Conservation (phyloP, 1,139 yeast genomes). For the Insectozyma bohioensis region DNA sequence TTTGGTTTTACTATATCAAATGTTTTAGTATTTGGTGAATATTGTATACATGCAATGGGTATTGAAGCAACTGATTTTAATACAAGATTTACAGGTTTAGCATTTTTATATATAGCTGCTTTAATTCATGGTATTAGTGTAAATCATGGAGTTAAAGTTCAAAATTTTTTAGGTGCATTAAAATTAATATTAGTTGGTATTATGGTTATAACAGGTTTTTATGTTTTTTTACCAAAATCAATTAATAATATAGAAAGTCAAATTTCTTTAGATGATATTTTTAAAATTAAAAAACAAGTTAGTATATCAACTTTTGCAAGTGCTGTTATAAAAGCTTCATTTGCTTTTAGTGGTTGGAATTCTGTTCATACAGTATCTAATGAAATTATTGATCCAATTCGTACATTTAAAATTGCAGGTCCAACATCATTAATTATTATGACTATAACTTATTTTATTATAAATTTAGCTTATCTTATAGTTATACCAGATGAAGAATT, state of each 20-base stretch:
- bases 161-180: constrained; percentile 56
- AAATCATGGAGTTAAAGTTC: constrained; percentile 52
- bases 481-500: constrained; percentile 56
- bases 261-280: constrained; percentile 35
- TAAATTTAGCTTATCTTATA: constrained; percentile 56
- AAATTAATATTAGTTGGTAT: constrained; percentile 49
- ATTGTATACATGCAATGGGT: constrained; percentile 52
- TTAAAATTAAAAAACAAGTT: constrained; percentile 25
- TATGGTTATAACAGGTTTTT: constrained; percentile 52
- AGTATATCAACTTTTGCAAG: constrained; percentile 49
- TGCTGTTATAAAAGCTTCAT: constrained; percentile 58
- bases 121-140: constrained; percentile 55
- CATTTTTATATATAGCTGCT: constrained; percentile 42
- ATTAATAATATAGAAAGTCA: constrained; percentile 43
- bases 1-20: constrained; percentile 69
- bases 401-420: constrained; percentile 61
- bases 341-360: constrained; percentile 66
- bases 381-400: constrained; percentile 58
- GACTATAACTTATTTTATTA: constrained; percentile 50
- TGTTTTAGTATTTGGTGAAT: constrained; percentile 71
- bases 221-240: constrained; percentile 43
- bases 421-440: constrained; percentile 52
- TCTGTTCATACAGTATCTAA: constrained; percentile 61
- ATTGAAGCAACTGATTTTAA: constrained; percentile 36
- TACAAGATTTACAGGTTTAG: constrained; percentile 45